These are phyloP conservation scores for Cocos nucifera DNA, from an alignment of 176 grass and related monocot genomes.

Conservation along the genomic window DNA sequence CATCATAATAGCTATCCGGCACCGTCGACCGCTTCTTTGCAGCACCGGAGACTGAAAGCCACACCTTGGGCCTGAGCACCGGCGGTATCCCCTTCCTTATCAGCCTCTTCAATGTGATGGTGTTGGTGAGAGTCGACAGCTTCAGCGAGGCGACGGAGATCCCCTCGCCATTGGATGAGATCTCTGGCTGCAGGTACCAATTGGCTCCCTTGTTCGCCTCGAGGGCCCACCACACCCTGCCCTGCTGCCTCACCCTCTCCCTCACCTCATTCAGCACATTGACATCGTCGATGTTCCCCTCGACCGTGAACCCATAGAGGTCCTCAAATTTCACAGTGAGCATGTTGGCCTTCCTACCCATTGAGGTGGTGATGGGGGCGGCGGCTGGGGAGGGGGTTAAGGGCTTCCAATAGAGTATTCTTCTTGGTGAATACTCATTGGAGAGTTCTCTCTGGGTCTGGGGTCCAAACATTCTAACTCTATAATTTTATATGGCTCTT, in stretches of 20 bases:
- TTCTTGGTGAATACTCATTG: conserved; percentile 20
- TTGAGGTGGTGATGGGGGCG: conserved; percentile 4
- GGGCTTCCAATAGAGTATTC: conserved; percentile 21
- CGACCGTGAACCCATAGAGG: conserved; percentile 66
- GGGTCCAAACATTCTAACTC: conserved; percentile 24
- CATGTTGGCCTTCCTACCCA: conserved; percentile 21
- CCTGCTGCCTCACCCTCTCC: conserved; percentile 86
- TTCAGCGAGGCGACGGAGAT: conserved; percentile 68
- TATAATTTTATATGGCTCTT: background rate
- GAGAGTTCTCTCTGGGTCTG: conserved; percentile 24
- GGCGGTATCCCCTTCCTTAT: conserved; percentile 77
- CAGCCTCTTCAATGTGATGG: conserved; percentile 66
- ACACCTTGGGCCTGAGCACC: conserved; percentile 67
- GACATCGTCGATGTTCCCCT: conserved; percentile 90
- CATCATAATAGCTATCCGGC: conserved; percentile 89
- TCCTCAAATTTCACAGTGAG: conserved; percentile 82
- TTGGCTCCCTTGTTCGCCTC: conserved; percentile 82
- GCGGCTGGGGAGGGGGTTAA: background rate
- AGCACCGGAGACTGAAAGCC: conserved; percentile 77
- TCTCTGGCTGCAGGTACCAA: conserved; percentile 79
- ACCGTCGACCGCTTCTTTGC: conserved; percentile 88
- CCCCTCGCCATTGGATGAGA: conserved; percentile 54
- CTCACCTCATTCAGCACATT: conserved; percentile 90
- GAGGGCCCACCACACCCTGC: conserved; percentile 80
- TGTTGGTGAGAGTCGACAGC: conserved; percentile 68